These are phyloP conservation scores for Polyporus tsugae DNA, from an alignment of 1,284 basidiomycete species.

Conservation along the genomic window DNA sequence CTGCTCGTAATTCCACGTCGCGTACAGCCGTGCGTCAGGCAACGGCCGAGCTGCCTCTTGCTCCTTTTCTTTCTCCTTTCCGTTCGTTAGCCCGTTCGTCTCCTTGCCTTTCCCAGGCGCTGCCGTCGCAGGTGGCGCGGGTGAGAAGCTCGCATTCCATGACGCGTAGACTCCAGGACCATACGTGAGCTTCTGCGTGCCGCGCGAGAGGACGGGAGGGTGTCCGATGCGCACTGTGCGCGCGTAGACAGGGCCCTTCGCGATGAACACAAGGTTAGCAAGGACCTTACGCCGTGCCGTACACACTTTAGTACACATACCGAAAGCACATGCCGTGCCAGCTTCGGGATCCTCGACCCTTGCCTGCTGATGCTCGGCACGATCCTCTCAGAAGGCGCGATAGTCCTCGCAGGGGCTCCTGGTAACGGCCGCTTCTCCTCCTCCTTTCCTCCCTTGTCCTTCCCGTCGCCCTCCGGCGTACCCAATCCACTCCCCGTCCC, in stretches of 20 bases:
- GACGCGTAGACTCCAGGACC: slow-evolving; percentile 68
- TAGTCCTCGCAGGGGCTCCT: slow-evolving; percentile 56
- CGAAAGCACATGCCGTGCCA: slow-evolving; percentile 67
- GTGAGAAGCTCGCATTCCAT: slow-evolving; percentile 59
- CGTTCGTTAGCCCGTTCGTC: slow-evolving; percentile 41
- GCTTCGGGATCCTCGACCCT: slow-evolving; percentile 63
- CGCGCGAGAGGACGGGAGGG: slow-evolving; percentile 65
- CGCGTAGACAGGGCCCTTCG: slow-evolving; percentile 58
- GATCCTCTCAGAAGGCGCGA: slow-evolving; percentile 61
- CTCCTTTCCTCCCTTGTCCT: slow-evolving; percentile 44
- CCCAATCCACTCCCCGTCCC: slow-evolving; percentile 17
- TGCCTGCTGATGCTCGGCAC: slow-evolving; percentile 61
- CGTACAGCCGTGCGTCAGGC: slow-evolving; percentile 73
- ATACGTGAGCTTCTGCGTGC: slow-evolving; percentile 66
- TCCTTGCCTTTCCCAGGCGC: slow-evolving; percentile 48
- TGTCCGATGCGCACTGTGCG: slow-evolving; percentile 71
- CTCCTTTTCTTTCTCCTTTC: slow-evolving; percentile 45
- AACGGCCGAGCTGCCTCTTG: slow-evolving; percentile 49
- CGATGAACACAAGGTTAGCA: neutral
- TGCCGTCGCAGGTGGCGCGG: slow-evolving; percentile 42
- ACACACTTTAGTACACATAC: slow-evolving; percentile 52
- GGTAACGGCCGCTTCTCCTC: slow-evolving; percentile 59
- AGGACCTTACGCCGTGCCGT: neutral
- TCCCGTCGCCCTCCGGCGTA: slow-evolving; percentile 38
- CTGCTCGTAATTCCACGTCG: slow-evolving; percentile 79